Evolutionary conservation across 257 asterid genomes (phyloP).

Genomic region (Echites panduratus): DNA sequence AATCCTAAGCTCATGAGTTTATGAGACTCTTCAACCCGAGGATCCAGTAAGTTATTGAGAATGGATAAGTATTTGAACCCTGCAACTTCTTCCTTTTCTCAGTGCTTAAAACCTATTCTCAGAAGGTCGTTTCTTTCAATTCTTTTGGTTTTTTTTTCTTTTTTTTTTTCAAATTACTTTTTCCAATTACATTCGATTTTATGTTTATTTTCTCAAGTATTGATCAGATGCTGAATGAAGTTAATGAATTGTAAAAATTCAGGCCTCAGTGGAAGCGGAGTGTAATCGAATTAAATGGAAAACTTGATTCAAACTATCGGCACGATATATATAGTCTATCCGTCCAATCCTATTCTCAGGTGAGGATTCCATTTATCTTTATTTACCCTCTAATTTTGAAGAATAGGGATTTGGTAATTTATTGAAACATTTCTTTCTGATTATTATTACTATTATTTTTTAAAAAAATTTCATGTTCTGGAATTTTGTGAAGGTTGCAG

Average conservation of each 20-base stretch:
- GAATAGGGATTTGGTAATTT: background rate
- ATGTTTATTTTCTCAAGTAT: background rate
- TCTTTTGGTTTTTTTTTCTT: background rate
- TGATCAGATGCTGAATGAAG: background rate
- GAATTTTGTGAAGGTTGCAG: conserved; percentile 41
- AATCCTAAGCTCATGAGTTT: too few relatives aligned
- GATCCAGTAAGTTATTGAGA: background rate
- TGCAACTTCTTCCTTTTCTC: conserved; percentile 23
- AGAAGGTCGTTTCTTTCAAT: conserved; percentile 34
- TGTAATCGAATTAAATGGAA: conserved; percentile 62
- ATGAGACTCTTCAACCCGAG: background rate
- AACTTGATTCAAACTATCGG: conserved; percentile 47
- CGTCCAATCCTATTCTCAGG: conserved; percentile 71
- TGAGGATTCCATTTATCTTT: conserved; percentile 10
- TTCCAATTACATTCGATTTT: background rate
- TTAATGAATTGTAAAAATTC: background rate
- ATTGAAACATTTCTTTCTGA: background rate
- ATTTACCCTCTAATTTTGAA: background rate
- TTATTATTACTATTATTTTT: background rate
- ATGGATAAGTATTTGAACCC: conserved; percentile 62
- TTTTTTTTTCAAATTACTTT: too few relatives aligned
- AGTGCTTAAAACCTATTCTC: conserved; percentile 25
- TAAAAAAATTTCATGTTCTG: background rate
- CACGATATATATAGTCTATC: conserved; percentile 45
- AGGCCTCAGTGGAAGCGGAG: conserved; percentile 72